These are phyloP conservation scores for Aspergillus pseudonomiae DNA, from an alignment of 2,329 filamentous ascomycete species.

Conservation along the genomic window DNA sequence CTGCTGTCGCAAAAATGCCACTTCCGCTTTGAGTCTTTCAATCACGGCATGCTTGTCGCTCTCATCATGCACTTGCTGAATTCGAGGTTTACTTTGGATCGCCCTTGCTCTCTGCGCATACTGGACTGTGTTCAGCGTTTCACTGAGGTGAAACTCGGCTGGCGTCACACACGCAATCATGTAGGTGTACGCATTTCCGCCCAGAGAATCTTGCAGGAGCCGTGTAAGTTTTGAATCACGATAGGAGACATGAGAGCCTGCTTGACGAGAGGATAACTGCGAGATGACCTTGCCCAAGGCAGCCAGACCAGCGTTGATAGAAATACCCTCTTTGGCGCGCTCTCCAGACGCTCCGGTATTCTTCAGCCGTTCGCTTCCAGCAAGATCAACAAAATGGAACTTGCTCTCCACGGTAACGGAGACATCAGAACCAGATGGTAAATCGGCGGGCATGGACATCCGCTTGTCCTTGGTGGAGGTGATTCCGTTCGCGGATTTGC, in stretches of 20 bases:
- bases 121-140: conserved; percentile 95
- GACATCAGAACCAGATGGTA: conserved; percentile 64
- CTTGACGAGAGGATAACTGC: conserved; percentile 86
- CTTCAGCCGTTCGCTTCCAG: conserved; percentile 93
- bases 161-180: conserved; percentile 99
- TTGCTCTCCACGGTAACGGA: conserved; percentile 94
- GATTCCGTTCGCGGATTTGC: conserved; percentile 56
- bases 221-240: conserved; percentile 96
- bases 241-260: conserved; percentile 92
- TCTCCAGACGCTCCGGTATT: conserved; percentile 96
- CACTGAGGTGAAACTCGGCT: conserved; percentile 94
- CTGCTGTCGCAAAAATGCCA: conserved; percentile 90
- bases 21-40: conserved; percentile 89
- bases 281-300: conserved; percentile 98
- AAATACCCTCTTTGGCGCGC: conserved; percentile 92
- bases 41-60: conserved; percentile 93
- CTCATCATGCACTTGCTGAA: conserved; percentile 86
- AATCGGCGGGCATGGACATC: conserved; percentile 81
- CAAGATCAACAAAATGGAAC: conserved; percentile 96
- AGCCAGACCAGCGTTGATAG: conserved; percentile 94
- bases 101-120: conserved; percentile 95
- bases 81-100: conserved; percentile 96
- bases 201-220: conserved; percentile 91
- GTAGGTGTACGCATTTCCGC: conserved; percentile 96
- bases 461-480: conserved; percentile 74